Conservation (phyloP, 805 yeast species). For the Candida ipomoeae region DNA sequence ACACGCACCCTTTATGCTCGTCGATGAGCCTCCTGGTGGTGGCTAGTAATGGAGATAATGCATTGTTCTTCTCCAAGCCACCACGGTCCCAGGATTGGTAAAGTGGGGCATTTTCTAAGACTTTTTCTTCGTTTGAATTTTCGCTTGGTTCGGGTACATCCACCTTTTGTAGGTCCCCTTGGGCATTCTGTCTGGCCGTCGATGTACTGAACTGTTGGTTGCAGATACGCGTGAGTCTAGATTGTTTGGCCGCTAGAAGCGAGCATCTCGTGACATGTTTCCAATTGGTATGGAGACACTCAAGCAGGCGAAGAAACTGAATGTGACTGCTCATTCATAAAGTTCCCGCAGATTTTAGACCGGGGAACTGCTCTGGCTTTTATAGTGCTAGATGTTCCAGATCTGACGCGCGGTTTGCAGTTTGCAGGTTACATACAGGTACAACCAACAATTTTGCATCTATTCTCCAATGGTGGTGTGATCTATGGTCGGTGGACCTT, state of each 20-base stretch:
- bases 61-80: conserved; percentile 28
- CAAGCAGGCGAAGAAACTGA: not conserved
- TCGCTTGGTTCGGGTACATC: not conserved
- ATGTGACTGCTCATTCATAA: not conserved
- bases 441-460: not conserved
- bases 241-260: not conserved
- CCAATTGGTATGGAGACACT: not conserved
- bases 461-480: not conserved
- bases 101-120: not conserved
- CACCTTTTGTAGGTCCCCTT: not conserved
- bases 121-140: too few species aligned
- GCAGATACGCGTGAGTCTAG: not conserved
- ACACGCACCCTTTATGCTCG: conserved; percentile 37
- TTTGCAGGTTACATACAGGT: not conserved
- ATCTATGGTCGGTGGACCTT: too few species aligned
- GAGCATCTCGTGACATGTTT: not conserved
- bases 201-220: not conserved
- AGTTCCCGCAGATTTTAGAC: not conserved
- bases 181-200: not conserved
- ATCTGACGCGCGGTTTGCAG: not conserved
- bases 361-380: not conserved
- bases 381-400: not conserved
- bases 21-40: conserved; percentile 30
- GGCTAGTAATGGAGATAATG: conserved; percentile 35
- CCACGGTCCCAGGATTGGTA: conserved; percentile 36